A percentile compares a stretch with the other conserved stretches of the same genome.
These are phyloP conservation scores for Fusarium sp. DNA, from an alignment of 2,329 filamentous ascomycete genomes.

Conservation along the genomic window DNA sequence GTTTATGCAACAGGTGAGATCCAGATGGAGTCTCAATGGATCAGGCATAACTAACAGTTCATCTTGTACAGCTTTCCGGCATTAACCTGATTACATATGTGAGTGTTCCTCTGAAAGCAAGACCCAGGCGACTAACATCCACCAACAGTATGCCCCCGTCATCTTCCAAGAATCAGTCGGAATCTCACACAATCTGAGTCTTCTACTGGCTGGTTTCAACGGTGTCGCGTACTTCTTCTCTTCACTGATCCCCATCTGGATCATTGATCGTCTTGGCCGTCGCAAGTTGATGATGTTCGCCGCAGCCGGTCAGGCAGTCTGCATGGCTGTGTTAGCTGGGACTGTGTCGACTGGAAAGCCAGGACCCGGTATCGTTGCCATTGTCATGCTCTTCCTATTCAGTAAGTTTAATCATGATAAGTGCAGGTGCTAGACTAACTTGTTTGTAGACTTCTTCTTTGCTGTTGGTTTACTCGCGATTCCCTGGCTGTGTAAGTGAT, in stretches of 20 bases:
- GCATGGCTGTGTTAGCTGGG: conserved; percentile 59
- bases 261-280: conserved; percentile 59
- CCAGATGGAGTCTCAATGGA: rapidly evolving
- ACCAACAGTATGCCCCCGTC: conserved; percentile 50
- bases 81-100: conserved; percentile 52
- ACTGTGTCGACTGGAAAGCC: conserved; percentile 54
- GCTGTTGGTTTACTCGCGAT: conserved; percentile 55
- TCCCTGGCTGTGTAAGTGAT: conserved; percentile 48
- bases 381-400: conserved; percentile 57
- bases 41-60: neutral
- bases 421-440: neutral
- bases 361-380: conserved; percentile 54
- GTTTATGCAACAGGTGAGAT: conserved; percentile 54
- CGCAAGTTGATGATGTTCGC: conserved; percentile 68
- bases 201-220: conserved; percentile 65
- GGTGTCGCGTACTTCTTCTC: conserved; percentile 52
- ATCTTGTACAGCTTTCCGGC: conserved; percentile 34
- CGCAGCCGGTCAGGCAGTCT: conserved; percentile 50
- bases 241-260: conserved; percentile 47
- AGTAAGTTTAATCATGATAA: conserved; percentile 18
- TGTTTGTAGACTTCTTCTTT: conserved; percentile 51
- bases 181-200: conserved; percentile 56
- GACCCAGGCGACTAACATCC: neutral
- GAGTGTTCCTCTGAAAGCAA: neutral
- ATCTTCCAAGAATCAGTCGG: conserved; percentile 59